Evolutionary conservation across 1,139 yeast species (phyloP), one percentile per base, ranked within the genome.

Genomic region (Komagataea norvegica): DNA sequence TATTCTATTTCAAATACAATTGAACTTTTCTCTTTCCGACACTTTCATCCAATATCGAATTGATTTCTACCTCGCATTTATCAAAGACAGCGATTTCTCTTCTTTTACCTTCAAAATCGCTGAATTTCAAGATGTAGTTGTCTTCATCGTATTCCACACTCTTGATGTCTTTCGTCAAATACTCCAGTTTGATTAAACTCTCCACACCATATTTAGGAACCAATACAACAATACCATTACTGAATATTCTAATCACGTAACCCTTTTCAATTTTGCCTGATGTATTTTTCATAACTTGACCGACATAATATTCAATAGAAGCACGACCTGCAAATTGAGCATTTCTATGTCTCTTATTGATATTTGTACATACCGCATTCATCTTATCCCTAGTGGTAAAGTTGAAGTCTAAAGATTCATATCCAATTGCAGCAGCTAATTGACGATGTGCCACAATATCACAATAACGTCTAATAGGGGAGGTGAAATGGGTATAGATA

Each of bases 311-410:
- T 59, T 93, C 98, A 47, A 93, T 87, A 59, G 95, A 85, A 24
- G 98, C 96, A 56, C 99, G 76, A 25, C 98, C 98, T 3, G 98
- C 99, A 70, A 91, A 86, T 64, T 93, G 99, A 0, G 98, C 98
- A 60, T 91, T 93, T 62, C 98, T 79, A 60, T 93, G 99, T 53
- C 96, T 82, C 54, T 73, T 81, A 65, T 93, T 93, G 56, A 93
- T 89, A 56, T 91, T 93, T 52, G 78, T 77, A 49, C 93, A 91
- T 44, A 93, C 79, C 48, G 78, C 62, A 50, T 91, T 96, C 93
- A 93, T 86, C 64, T 86, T 88, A 51, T 69, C 70, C 61, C 88
- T 89, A 56, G 91, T 96, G 56, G 96, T 75, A 56, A 89, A 96
- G 35, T 78, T 71, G 46, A 81, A 72, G 52, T 86, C 89, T 47